Evolutionary conservation across 106 monocot species (phyloP), one percentile per base, ranked within the genome.

Genomic region (Narthecium ossifragum): DNA sequence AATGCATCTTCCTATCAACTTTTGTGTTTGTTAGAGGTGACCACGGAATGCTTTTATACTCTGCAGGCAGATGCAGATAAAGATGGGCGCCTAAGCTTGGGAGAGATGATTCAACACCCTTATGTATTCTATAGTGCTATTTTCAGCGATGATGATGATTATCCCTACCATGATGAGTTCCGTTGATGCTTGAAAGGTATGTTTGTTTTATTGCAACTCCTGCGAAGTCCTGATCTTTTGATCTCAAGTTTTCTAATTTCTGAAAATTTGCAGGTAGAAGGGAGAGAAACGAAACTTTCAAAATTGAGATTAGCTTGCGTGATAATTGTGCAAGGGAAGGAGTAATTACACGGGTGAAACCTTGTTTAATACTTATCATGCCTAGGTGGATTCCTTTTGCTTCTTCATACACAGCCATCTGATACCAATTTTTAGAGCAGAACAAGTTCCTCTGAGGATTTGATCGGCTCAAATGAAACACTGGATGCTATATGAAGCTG

Each of bases 101-200:
- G 70, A 10, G 98, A 99, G 61, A 91, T 84, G 75, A 85, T 82
- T 26, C 84, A 88, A 29, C 80, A 88, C 61, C 90, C 84, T 17
- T 84, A 88, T 53, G 84, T 82, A 14, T 99, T 91, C 67, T 99
- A 99, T 62, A 82, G 87, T 57, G 65, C 81, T 57, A 80, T 99
- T 68, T 98, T 84, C 53, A 51, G 47, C 43, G 86, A 86, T 13
- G 90, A 91, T 60, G 72, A 78, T 12, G 85, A 80, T 38, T 51
- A 60, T 32, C 54, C 55, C 0, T 84, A 65, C 38, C 87, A 99
- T 57, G 91, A 91, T 60, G 87, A 99, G 53, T 88, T 99, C 49
- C 91, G 98, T 36, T 91, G 67, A 48, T 41, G 28, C 38, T 62
- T 10, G 23, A 22, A 6, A 22, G 61, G 61, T 62, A 8, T 21